Base-by-base conservation (phyloP, 2,329 filamentous ascomycete species). In the Botrytis byssoidea region DNA sequence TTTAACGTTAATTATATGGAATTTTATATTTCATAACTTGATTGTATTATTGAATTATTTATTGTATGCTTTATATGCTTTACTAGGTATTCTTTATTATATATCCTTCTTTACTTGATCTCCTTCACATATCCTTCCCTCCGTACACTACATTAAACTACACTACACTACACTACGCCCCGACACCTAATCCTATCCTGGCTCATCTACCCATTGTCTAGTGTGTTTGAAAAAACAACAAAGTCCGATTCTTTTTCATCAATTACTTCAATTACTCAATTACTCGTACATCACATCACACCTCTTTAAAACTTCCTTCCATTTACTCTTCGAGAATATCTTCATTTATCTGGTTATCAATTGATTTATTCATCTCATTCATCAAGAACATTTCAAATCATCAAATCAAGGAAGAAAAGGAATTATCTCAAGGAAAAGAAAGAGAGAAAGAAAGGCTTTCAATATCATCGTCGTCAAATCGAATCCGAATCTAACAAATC, bases 191-290 rank as follows among this genome's bases (percentile, higher is more conserved):
- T 55, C n/a, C 51, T 55, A 61, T 40, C 22, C 37, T 9, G 25
- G 5, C 59, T 5, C 51, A 18, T 55, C 51, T 55, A 18, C 10
- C 32, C 59, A 22, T n/a, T 14, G 25, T 40, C 59, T n/a, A 40
- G 59, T 61, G 59, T 61, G n/a, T n/a, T n/a, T 61, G 35, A 37
- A 61, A n/a, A n/a, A n/a, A n/a, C 32, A 61, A 40, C 59, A 37
- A 40, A 61, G 22, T 37, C 35, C 10, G 12, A 14, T 25, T 37
- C 10, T 25, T 37, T 25, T 61, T 60, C 57, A 61, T 61, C 59
- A 61, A 61, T n/a, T 61, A 6, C 51, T n/a, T 55, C 35, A 37
- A 37, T 37, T 37, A 8, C 35, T 37, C 35, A 37, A 37, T 37
- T 37, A 37, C 35, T 37, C 35, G 35, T 37, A 37, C 35, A 35